Percentiles rank a stretch among this genome's conserved stretches.
Evolutionary conservation across 371 early-diverging fungal genomes (phyloP).

Genomic region (Capniomyces stellatus): DNA sequence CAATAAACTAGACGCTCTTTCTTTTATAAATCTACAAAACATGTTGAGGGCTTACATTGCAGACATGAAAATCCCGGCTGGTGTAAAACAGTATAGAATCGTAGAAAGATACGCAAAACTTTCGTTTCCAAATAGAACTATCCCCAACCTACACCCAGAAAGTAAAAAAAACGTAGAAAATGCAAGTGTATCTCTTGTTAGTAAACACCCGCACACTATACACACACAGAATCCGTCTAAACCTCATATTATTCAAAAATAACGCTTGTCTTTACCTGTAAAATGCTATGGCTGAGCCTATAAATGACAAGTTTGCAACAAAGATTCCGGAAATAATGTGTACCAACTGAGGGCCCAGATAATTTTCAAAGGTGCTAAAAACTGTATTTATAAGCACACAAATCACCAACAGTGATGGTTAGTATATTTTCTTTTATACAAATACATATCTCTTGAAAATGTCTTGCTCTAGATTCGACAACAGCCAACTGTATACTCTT

Average conservation of each 20-base stretch:
- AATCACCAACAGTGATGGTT: not conserved
- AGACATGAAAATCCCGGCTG: slow-evolving; percentile 73
- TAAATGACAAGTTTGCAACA: slow-evolving; percentile 52
- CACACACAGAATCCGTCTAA: not conserved
- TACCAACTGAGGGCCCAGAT: slow-evolving; percentile 27
- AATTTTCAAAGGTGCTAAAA: slow-evolving; percentile 23
- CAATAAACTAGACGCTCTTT: too few species aligned
- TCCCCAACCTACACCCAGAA: slow-evolving; percentile 16
- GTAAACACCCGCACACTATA: not conserved
- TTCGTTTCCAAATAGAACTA: slow-evolving; percentile 29
- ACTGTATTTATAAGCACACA: slow-evolving; percentile 29
- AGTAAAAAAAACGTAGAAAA: not conserved
- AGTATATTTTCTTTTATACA: too few species aligned
- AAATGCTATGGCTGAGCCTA: slow-evolving; percentile 52
- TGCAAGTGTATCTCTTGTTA: too few species aligned
- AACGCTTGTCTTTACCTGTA: slow-evolving; percentile 23
- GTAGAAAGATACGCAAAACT: slow-evolving; percentile 43
- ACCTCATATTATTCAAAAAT: not conserved
- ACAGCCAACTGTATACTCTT: too few species aligned
- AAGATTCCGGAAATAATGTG: slow-evolving; percentile 43
- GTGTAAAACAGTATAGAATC: slow-evolving; percentile 52
- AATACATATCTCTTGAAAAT: too few species aligned
- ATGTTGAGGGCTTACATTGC: slow-evolving; percentile 33
- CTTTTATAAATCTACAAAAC: too few species aligned
- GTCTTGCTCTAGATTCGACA: too few species aligned